Evolutionary conservation across 345 rosid species (phyloP), one percentile per base, ranked within the genome.

Genomic region (Isatis tinctoria): DNA sequence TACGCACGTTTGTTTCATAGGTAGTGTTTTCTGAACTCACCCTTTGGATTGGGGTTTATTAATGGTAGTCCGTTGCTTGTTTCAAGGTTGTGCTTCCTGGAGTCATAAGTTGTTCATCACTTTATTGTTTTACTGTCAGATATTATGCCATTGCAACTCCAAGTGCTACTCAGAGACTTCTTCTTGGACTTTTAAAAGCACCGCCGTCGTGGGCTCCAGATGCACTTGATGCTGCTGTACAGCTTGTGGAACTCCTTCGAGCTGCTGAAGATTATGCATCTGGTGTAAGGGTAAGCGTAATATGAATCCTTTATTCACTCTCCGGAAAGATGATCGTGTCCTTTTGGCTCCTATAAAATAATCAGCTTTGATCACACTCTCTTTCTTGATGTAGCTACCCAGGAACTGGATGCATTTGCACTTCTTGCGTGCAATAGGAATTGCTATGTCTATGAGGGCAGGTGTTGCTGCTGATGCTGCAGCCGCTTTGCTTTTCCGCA

Each of bases 171-270:
- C 98, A 89, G 73, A 80, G 98, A 72, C 93, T 94, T 74, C 98
- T 94, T 73, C 85, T 94, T 80, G 98, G 98, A 82, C 97, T 94
- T 67, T 80, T 94, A 35, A 97, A 94, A 85, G 98, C 98, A 59
- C 98, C 97, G 0, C 98, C 98, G 9, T 94, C 98, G 4, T 94
- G 98, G 98, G 98, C 98, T 48, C 97, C 98, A 3, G 98, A 94
- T 85, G 98, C 98, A 56, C 97, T 94, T 63, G 98, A 94, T 88
- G 98, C 98, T 70, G 97, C 98, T 60, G 98, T 94, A 35, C 98
- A 94, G 83, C 98, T 94, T 66, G 97, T 94, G 78, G 98, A 94
- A 82, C 96, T 94, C 57, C 98, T 94, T 51, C 93, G 96, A 59
- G 98, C 96, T 28, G 96, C 98, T 16, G 98, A 94, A 76, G 98